phyloP scores from a whole-genome alignment of 1,284 basidiomycete species.

The Puccinia polysora region DNA sequence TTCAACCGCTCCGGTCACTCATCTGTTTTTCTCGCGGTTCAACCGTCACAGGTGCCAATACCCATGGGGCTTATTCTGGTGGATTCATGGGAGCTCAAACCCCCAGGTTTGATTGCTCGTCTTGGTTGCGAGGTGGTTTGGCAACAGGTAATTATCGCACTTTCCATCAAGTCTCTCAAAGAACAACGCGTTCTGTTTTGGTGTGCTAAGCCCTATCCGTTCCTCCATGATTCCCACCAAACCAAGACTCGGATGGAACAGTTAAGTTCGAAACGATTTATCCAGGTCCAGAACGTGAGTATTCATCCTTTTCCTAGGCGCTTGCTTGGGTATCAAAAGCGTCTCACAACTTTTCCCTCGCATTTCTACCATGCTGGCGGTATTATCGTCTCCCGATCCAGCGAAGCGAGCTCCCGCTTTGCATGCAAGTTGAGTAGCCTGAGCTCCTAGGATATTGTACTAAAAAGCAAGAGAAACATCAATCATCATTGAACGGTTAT shows the following conservation, averaged over 20 bases:
- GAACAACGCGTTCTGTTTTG: background rate
- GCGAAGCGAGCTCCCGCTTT: slow-evolving; percentile 4
- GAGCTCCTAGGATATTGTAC: background rate
- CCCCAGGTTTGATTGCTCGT: background rate
- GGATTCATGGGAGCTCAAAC: background rate
- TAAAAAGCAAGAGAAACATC: background rate
- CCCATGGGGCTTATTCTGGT: slow-evolving; percentile 24
- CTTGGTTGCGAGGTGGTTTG: slow-evolving; percentile 27
- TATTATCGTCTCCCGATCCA: background rate
- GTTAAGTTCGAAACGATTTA: slow-evolving; percentile 23
- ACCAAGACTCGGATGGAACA: slow-evolving; percentile 20
- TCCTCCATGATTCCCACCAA: background rate
- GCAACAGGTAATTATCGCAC: slow-evolving; percentile 3
- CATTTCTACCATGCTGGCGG: background rate
- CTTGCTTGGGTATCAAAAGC: background rate
- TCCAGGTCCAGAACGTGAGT: slow-evolving; percentile 24
- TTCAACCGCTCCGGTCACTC: background rate
- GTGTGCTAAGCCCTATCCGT: too few relatives aligned
- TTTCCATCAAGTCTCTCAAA: background rate
- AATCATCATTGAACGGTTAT: background rate
- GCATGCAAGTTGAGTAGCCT: slow-evolving; percentile 29
- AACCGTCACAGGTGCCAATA: slow-evolving; percentile 6
- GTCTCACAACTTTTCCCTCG: background rate
- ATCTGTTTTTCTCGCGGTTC: background rate
- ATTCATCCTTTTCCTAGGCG: background rate